Base-by-base conservation (phyloP, 108 stramenopile genomes). In the Cyclotella choctawhatcheeana region DNA sequence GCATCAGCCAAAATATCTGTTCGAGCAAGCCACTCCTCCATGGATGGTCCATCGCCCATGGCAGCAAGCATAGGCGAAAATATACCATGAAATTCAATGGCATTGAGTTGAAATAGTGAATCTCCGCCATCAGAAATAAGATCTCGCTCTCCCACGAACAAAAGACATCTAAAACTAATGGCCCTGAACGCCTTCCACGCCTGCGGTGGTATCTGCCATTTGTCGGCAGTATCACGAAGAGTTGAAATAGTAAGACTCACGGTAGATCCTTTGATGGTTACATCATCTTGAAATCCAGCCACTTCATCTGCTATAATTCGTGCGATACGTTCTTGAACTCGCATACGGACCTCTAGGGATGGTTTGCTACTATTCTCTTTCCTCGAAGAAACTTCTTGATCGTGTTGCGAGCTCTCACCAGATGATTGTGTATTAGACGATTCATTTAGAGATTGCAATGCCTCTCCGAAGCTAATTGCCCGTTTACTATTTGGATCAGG, bases 281-380 rank as follows among this genome's bases (percentile, higher is more conserved):
- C 82, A 0, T 75, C 56, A 29, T 84, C 81, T 63, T 90, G 91
- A 51, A 69, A 90, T 4, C 92, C 91, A 14, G 95, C 95, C 44
- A 96, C 79, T 47, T 96, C 95, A 1, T 74, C 84, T 0, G 95
- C 95, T 58, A 96, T 96, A 45, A 96, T 96, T 22, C 83, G 72
- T 10, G 89, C 88, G 61, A 96, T 73, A 25, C 95, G 71, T 67
- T 89, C 89, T 69, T 93, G 95, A 8, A 96, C 91, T 58, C 88
- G 75, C 22, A 87, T 79, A 5, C 92, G 85, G 5, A 93, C 63
- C 27, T 82, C 90, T 62, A 95, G 37, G 12, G 37, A 40, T 40
- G 37, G 37, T 40, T 40, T 40, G 8, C 37, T 6, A 40, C 8
- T 8, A 40, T 45, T 24, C n/a, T n/a, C n/a, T n/a, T n/a, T n/a